Evolutionary conservation across 164 flowering plant genomes (phyloP), one percentile per base, ranked within the genome.

Genomic region (Nelumbo lutea): DNA sequence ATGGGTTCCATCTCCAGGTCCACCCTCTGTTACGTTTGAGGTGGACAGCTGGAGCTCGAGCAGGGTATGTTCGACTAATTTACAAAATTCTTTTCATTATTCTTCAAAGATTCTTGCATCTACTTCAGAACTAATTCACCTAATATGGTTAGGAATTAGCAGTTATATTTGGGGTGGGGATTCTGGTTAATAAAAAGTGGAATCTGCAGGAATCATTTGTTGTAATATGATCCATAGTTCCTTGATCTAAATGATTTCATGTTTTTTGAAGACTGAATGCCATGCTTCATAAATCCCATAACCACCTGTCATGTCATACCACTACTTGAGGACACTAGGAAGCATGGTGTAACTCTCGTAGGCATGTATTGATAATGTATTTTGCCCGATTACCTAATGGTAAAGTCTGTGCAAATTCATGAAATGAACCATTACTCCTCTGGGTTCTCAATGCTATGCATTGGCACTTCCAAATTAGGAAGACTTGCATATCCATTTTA

Each of bases 21-120:
- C 92, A 70, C 84, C 80, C 70, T 88, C 96, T 70, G 78, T 78
- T 64, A 65, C 84, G 79, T 79, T 59, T 71, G 98, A 95, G 79
- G 87, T 78, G 79, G 97, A 92, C 10, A 95, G 97, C 85, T 92
- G 78, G 84, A 80, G 72, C 78, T 84, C 96, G 59, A 82, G 94
- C 86, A 80, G 84, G 93, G 97, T 95, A 89, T 69, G 93, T 71
- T n/a, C 66, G 39, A 27, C 66, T 48, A 64, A 11, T 53, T 45
- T 55, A 2, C 27, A 4, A 5, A 62, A 9, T 48, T 72, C 4
- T n/a, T 3, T 42, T 48, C 48, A 9, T 57, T 47, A 1, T 27
- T 57, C 42, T 42, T 62, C 58, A 45, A 41, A 43, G 43, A 50
- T 10, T 61, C 27, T 43, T 61, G 40, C 46, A 38, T 61, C 6